Evolutionary conservation across 2,329 filamentous ascomycete genomes (phyloP).

Genomic region (Aspergillus quadricinctus): DNA sequence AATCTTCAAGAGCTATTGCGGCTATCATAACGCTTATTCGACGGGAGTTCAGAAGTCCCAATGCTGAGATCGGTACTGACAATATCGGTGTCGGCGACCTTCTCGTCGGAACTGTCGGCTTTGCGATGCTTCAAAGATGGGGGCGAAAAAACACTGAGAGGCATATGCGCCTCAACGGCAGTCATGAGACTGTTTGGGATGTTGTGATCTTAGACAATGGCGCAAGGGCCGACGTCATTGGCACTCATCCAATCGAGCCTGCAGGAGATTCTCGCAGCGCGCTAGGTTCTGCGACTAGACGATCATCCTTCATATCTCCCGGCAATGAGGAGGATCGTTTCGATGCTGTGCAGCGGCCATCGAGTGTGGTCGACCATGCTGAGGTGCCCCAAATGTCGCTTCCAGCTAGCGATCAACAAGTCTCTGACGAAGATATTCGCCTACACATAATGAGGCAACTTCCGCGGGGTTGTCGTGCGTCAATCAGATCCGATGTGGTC

Average conservation of each 20-base stretch:
- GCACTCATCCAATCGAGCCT: slow-evolving; percentile 35
- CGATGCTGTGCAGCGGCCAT: slow-evolving; percentile 35
- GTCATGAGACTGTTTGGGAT: slow-evolving; percentile 45
- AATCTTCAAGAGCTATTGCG: slow-evolving; percentile 46
- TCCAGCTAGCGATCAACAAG: slow-evolving; percentile 32
- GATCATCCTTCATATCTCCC: slow-evolving; percentile 48
- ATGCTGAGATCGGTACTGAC: slow-evolving; percentile 26
- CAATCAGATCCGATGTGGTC: slow-evolving; percentile 40
- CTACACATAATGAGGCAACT: slow-evolving; percentile 46
- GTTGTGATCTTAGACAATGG: slow-evolving; percentile 46
- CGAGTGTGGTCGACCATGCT: slow-evolving; percentile 19
- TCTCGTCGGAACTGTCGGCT: slow-evolving; percentile 41
- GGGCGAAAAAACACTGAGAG: slow-evolving; percentile 42
- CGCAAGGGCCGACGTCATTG: slow-evolving; percentile 43
- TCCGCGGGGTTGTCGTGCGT: slow-evolving; percentile 39
- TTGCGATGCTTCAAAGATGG: slow-evolving; percentile 45
- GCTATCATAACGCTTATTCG: slow-evolving; percentile 45
- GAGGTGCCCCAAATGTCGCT: slow-evolving; percentile 26
- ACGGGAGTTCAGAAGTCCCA: slow-evolving; percentile 40
- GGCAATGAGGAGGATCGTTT: slow-evolving; percentile 35
- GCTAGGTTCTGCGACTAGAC: slow-evolving; percentile 44
- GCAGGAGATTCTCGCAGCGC: slow-evolving; percentile 40
- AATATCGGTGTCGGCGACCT: slow-evolving; percentile 43
- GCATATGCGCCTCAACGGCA: slow-evolving; percentile 36
- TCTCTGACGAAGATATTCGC: slow-evolving; percentile 44